A percentile compares a stretch with the other conserved stretches of the same genome.
Evolutionary conservation across 164 flowering plant species (phyloP).

Genomic region (Annona squamosa): DNA sequence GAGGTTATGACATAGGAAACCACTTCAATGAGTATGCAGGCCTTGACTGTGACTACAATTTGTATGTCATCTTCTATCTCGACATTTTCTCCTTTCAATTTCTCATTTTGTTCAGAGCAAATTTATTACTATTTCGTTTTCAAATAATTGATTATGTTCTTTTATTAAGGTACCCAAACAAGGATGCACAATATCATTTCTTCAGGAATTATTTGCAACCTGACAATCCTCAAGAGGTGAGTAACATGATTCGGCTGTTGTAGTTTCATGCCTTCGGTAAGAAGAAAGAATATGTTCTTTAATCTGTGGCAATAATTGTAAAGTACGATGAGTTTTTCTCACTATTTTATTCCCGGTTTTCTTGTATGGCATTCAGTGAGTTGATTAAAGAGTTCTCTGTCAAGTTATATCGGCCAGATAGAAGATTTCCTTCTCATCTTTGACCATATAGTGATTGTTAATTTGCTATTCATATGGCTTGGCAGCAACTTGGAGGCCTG

Average conservation of each 20-base stretch:
- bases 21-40: slow-evolving; percentile 99
- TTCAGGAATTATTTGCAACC: slow-evolving; percentile 78
- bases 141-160: slow-evolving; percentile 5
- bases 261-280: background rate
- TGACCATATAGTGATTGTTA: background rate
- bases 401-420: no score
- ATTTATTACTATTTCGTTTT: background rate
- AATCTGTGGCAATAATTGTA: background rate
- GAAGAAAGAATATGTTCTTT: background rate
- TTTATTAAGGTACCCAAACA: slow-evolving; percentile 64
- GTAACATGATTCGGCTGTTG: background rate
- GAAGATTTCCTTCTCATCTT: no score
- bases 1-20: slow-evolving; percentile 97
- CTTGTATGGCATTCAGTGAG: background rate
- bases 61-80: slow-evolving; percentile 41
- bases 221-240: slow-evolving; percentile 70
- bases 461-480: background rate
- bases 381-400: background rate
- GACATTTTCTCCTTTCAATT: background rate
- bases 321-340: background rate
- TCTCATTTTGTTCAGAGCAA: background rate
- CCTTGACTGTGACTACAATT: slow-evolving; percentile 84
- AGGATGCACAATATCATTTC: slow-evolving; percentile 85
- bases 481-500: background rate
- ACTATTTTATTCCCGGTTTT: background rate